A percentile compares a stretch with the other conserved stretches of the same genome.
These are phyloP conservation scores for Elsinoe arachidis DNA, from an alignment of 2,329 filamentous ascomycete genomes.

Conservation along the genomic window DNA sequence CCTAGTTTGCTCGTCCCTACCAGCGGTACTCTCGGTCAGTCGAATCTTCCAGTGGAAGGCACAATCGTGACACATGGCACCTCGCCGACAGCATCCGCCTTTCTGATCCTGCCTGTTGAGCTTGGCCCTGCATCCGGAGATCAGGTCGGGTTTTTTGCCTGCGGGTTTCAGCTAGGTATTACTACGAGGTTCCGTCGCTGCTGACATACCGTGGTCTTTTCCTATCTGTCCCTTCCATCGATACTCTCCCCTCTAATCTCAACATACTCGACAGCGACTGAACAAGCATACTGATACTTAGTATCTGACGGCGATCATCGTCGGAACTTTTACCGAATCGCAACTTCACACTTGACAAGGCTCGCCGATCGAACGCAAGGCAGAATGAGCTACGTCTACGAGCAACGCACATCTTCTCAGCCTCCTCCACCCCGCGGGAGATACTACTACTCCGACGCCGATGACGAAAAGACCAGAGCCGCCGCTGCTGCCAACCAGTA, in stretches of 20 bases:
- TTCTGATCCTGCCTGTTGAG: not conserved
- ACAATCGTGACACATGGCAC: slow-evolving; percentile 2
- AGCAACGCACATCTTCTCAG: slow-evolving; percentile 15
- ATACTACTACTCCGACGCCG: slow-evolving; percentile 12
- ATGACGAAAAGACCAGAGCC: not conserved
- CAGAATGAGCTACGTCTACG: slow-evolving; percentile 10
- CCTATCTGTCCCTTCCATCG: not conserved
- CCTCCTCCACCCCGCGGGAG: not conserved
- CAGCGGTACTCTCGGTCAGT: not conserved
- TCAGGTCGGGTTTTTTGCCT: slow-evolving; percentile 1
- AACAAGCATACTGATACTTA: not conserved
- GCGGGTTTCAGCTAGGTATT: slow-evolving; percentile 11
- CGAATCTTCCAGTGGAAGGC: slow-evolving; percentile 9
- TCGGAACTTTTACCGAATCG: not conserved
- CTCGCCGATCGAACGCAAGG: not conserved
- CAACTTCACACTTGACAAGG: not conserved
- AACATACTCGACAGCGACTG: not conserved
- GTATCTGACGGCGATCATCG: not conserved
- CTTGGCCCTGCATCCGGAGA: not conserved
- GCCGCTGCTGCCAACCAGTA: not conserved
- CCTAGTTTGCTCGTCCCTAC: not conserved
- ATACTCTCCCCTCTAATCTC: not conserved
- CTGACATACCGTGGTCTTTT: slow-evolving; percentile 10
- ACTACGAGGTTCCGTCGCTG: not conserved
- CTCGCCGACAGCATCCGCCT: not conserved